phyloP scores from a whole-genome alignment of 345 rosid species.

The Erucastrum elatum region DNA sequence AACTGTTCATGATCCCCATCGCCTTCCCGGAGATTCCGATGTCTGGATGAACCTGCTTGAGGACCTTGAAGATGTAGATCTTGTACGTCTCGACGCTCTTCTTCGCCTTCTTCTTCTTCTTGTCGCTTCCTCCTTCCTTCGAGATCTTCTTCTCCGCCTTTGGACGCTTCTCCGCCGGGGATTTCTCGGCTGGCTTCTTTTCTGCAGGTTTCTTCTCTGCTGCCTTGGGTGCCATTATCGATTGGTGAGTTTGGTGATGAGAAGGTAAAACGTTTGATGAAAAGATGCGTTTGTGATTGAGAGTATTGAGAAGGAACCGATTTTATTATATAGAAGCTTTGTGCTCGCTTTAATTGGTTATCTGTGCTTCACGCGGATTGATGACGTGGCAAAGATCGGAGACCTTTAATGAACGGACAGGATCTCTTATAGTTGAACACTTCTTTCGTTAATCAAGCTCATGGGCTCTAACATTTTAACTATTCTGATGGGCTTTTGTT shows the following conservation, averaged over 20 bases:
- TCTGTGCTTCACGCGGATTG: not conserved
- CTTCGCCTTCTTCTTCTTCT: conserved; percentile 38
- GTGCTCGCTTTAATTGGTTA: conserved; percentile 14
- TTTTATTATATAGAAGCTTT: conserved; percentile 10
- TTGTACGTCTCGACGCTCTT: not conserved
- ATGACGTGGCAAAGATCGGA: conserved; percentile 5
- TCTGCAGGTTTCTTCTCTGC: not conserved
- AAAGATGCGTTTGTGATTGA: not conserved
- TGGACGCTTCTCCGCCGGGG: conserved; percentile 10
- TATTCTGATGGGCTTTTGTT: not conserved
- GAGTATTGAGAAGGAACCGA: not conserved
- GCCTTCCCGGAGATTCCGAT: not conserved
- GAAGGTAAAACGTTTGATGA: not conserved
- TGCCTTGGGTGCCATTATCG: not conserved
- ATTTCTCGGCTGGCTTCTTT: not conserved
- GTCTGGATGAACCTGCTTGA: not conserved
- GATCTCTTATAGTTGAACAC: not conserved
- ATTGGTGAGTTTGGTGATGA: not conserved
- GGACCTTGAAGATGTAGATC: not conserved
- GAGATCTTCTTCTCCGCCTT: conserved; percentile 42
- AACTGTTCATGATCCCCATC: conserved; percentile 2
- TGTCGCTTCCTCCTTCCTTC: conserved; percentile 33
- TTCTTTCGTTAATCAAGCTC: not conserved
- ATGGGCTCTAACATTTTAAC: not conserved
- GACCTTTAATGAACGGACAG: not conserved